Conservation (phyloP, 2,329 filamentous ascomycete genomes). For the Aspergillus costaricaensis region DNA sequence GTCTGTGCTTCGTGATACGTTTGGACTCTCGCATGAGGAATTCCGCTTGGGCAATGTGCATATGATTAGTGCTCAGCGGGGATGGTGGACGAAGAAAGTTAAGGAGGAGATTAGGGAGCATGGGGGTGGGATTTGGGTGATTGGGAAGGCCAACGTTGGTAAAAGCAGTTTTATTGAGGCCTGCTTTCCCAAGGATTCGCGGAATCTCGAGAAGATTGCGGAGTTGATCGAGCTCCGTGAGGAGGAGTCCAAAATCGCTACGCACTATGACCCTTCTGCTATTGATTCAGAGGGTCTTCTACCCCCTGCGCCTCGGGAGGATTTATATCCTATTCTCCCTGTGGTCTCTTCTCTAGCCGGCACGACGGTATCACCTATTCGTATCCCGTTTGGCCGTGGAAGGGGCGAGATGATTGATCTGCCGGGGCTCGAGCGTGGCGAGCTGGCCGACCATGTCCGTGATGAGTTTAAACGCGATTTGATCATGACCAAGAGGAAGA, state of each 20-base stretch:
- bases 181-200: slow-evolving; percentile 75
- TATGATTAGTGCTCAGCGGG: slow-evolving; percentile 80
- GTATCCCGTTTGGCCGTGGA: slow-evolving; percentile 82
- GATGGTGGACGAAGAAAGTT: slow-evolving; percentile 87
- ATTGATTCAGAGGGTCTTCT: slow-evolving; percentile 58
- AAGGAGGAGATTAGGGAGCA: slow-evolving; percentile 83
- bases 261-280: slow-evolving; percentile 19
- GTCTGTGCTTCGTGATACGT: slow-evolving; percentile 72
- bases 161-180: slow-evolving; percentile 90
- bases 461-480: slow-evolving; percentile 66
- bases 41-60: slow-evolving; percentile 85
- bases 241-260: slow-evolving; percentile 20
- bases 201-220: slow-evolving; percentile 45
- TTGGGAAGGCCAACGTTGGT: slow-evolving; percentile 97
- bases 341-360: slow-evolving; percentile 84
- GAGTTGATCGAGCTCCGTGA: slow-evolving; percentile 36
- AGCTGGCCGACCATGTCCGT: slow-evolving; percentile 70
- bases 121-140: slow-evolving; percentile 89
- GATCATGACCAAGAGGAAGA: slow-evolving; percentile 75
- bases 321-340: slow-evolving; percentile 79
- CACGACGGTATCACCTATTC: slow-evolving; percentile 92
- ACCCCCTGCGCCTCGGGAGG: slow-evolving; percentile 72
- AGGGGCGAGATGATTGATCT: slow-evolving; percentile 92
- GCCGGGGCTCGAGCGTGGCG: slow-evolving; percentile 76
- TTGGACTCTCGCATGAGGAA: slow-evolving; percentile 67